Conservation (phyloP, 1,284 basidiomycete species). For the Pisolithus thermaeus region DNA sequence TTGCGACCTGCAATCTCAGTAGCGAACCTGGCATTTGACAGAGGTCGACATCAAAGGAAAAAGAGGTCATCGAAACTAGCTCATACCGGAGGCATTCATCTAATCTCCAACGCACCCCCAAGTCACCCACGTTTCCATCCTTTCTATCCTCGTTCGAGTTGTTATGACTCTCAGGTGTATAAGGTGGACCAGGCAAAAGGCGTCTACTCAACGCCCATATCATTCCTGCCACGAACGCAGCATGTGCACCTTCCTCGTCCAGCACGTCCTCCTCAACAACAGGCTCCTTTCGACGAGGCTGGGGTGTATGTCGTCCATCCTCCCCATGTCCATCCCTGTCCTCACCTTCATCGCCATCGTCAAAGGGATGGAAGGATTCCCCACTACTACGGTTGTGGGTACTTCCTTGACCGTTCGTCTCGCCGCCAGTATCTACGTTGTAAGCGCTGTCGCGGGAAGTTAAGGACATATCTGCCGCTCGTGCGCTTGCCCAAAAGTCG, state of each 20-base stretch:
- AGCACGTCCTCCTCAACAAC: constrained; percentile 35
- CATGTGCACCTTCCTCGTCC: constrained; percentile 70
- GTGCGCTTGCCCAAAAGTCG: constrained; percentile 61
- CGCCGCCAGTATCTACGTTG: constrained; percentile 4
- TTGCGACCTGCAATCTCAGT: constrained; percentile 72
- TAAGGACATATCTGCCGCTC: constrained; percentile 16
- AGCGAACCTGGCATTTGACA: constrained; percentile 49
- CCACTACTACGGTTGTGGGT: constrained; percentile 14
- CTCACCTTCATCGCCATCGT: constrained; percentile 13
- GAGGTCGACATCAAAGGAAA: background rate
- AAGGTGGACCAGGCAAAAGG: constrained; percentile 63
- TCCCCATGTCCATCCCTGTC: constrained; percentile 4
- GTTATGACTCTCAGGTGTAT: constrained; percentile 46
- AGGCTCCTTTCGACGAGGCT: constrained; percentile 17
- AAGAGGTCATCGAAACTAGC: background rate
- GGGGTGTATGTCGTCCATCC: constrained; percentile 22
- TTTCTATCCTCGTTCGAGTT: constrained; percentile 28
- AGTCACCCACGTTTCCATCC: constrained; percentile 48
- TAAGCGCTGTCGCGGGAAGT: constrained; percentile 17
- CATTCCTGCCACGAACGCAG: constrained; percentile 78
- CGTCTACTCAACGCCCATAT: constrained; percentile 65
- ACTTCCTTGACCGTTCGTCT: background rate
- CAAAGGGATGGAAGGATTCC: constrained; percentile 29
- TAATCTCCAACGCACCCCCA: constrained; percentile 54
- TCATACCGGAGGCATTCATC: constrained; percentile 70